A percentile compares a stretch with the other conserved stretches of the same genome.
phyloP scores from a whole-genome alignment of 768 basidiomycete species.

The Suillus variegatus region DNA sequence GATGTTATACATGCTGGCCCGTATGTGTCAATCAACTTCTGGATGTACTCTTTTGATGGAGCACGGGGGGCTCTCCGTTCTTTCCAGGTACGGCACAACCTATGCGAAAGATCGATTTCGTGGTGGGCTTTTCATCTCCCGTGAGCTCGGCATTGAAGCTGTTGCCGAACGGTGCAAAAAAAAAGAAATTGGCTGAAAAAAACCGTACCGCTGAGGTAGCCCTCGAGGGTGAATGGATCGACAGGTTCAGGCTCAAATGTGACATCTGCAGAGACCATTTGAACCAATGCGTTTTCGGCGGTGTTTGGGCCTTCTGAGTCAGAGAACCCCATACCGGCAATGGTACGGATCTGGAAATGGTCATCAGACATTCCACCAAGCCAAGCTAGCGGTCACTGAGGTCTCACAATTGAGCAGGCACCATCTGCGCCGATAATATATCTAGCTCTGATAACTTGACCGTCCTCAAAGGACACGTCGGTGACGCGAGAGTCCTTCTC shows the following conservation, averaged over 20 bases:
- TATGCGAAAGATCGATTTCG: constrained; percentile 35
- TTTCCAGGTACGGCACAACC: constrained; percentile 34
- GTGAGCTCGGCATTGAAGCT: neutral
- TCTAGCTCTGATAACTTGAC: too few species aligned
- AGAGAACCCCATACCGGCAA: constrained; percentile 42
- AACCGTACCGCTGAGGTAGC: constrained; percentile 21
- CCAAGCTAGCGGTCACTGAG: too few species aligned
- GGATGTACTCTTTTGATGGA: constrained; percentile 4
- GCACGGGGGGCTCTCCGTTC: constrained; percentile 18
- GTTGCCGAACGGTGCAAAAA: constrained; percentile 35
- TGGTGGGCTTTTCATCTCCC: neutral
- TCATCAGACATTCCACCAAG: too few species aligned
- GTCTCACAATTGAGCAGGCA: too few species aligned
- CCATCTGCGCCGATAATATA: too few species aligned
- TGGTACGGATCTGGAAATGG: too few species aligned
- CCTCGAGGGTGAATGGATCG: neutral
- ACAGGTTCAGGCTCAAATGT: constrained; percentile 34
- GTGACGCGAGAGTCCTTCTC: constrained; percentile 27
- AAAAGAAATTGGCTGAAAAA: constrained; percentile 29
- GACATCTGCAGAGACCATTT: constrained; percentile 50
- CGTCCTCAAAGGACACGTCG: constrained; percentile 38
- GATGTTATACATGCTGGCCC: constrained; percentile 1
- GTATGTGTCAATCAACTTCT: constrained; percentile 2
- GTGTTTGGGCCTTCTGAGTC: constrained; percentile 40
- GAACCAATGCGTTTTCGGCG: constrained; percentile 27